Base-by-base conservation (phyloP, 106 monocot genomes). In the Dendrobium officinale region DNA sequence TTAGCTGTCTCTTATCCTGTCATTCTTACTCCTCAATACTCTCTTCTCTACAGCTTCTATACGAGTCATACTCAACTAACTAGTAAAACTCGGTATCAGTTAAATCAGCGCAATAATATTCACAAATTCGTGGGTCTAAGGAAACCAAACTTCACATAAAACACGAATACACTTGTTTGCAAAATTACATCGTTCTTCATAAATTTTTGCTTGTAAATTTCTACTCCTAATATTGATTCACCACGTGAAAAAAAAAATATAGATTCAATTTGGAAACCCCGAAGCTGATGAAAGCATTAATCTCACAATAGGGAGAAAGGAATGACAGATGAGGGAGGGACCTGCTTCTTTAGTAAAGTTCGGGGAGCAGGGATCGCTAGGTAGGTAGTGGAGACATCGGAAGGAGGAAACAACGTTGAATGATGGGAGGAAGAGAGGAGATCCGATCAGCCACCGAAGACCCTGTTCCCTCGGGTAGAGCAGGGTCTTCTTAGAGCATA, bases 361-460 rank as follows among this genome's bases (percentile, higher is more conserved):
- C 54, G 88, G 90, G 42, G 83, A 81, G 79, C 68, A 66, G 79
- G 85, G 77, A 83, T 84, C 84, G 44, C 16, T 79, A 66, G 26
- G 67, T 51, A 80, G 80, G 47, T 75, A 45, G 64, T 88, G 86
- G 45, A 88, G 79, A 81, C 85, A 88, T 51, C 83, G 83, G 73
- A 90, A 74, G 78, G 86, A 83, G 77, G 90, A 88, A 45, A 84
- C 81, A 67, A 90, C 77, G 43, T 87, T 88, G 81, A 88, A 51
- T 0, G 73, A 77, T 0, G 90, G 79, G 33, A 90, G 87, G 84
- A 88, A 88, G 82, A 84, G 79, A 17, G 88, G 84, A 48, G 90
- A 85, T 76, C 90, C 90, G 82, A 90, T 72, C 64, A 90, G 84
- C 90, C 90, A 90, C 18, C 79, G 84, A 47, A 89, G 10, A 8